Evolutionary conservation across 108 stramenopile genomes (phyloP).

Genomic region (Cyclostephanos invisitatus): DNA sequence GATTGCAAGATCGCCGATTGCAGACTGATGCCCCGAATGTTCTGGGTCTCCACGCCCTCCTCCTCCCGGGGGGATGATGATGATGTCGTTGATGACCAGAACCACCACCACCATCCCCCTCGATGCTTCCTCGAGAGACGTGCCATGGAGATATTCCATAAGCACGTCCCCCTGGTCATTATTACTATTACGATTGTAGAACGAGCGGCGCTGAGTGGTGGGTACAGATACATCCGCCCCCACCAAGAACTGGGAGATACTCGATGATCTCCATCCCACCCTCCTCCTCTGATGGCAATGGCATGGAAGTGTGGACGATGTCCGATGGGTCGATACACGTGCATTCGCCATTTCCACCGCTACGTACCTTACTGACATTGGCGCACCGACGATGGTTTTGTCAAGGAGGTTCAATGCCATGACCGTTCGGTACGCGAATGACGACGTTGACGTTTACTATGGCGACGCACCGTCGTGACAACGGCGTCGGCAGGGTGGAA

Average conservation of each 20-base stretch:
- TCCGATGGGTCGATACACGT: constrained; percentile 69
- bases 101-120: constrained; percentile 32
- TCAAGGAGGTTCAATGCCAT: constrained; percentile 59
- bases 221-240: constrained; percentile 80
- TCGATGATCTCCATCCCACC: constrained; percentile 19
- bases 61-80: too few relatives aligned
- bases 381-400: constrained; percentile 68
- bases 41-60: constrained; percentile 61
- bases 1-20: constrained; percentile 84
- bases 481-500: constrained; percentile 15
- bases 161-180: constrained; percentile 50
- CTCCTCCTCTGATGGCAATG: constrained; percentile 24
- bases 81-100: not conserved
- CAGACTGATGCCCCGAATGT: constrained; percentile 74
- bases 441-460: not conserved
- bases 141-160: constrained; percentile 73
- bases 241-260: constrained; percentile 44
- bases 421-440: constrained; percentile 48
- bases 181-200: constrained; percentile 31
- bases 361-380: constrained; percentile 75
- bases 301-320: constrained; percentile 60
- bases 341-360: constrained; percentile 84
- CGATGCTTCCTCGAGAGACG: constrained; percentile 71
- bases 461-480: constrained; percentile 8
- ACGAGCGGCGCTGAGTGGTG: constrained; percentile 85